Base-by-base conservation (phyloP, 768 basidiomycete species). In the Podaxis carcinomalis region DNA sequence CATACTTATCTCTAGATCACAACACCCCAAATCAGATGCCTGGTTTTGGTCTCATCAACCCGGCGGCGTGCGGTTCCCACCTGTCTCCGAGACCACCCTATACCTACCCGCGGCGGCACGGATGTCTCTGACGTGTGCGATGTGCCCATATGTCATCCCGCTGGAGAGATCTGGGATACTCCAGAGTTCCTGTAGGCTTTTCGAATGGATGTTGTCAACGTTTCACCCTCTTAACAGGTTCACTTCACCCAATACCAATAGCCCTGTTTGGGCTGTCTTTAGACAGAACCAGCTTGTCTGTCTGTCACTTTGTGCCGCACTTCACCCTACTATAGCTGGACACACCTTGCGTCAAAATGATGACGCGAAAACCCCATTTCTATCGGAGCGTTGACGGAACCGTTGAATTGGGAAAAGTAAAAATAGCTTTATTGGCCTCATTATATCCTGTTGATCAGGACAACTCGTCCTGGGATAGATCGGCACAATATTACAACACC, bases 321-420 rank as follows among this genome's bases (percentile, higher is more conserved):
- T 49, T 49, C 42, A 44, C 42, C 47, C 47, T 27, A 23, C 21
- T 19, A 27, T 49, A 23, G 19, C 36, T 54, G 19, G 23, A 54
- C 25, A 37, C 11, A 37, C n/a, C 52, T 14, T 47, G 51, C 47
- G 59, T 54, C 51, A 61, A 42, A 50, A 40, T 9, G 44, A 49
- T 61, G 59, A 61, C 59, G 53, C 13, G 57, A 59, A 49, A 14
- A 37, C 13, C 32, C 52, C 59, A 61, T 60, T 52, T 9, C 27
- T 53, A 23, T 60, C 59, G 59, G 59, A 54, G 53, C 32, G 44
- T 21, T 47, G 44, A 40, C 57, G 59, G 52, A 47, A 39, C 59
- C 59, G 53, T 47, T 46, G 36, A 54, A 36, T 39, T 44, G 52
- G 27, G 7, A 25, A 16, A 5, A 28, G 32, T 55, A 55, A 47